Evolutionary conservation across 768 basidiomycete genomes (phyloP), one percentile per base, ranked within the genome.

Genomic region (Rhodocollybia butyracea): DNA sequence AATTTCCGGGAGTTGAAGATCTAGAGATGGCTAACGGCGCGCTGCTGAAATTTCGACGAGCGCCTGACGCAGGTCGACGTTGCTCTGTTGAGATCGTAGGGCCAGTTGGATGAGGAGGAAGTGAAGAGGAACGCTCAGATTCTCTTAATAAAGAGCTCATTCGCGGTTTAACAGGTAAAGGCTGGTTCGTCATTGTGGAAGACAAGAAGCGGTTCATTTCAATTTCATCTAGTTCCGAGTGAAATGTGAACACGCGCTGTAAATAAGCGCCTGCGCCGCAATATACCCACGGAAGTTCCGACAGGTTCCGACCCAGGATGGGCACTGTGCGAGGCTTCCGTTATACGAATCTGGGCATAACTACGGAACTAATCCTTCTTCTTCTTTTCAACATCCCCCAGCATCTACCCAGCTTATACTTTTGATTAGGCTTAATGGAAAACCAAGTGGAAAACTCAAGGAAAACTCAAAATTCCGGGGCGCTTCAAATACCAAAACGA

Each of bases 401-500:
- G 64, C 59, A 75, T 72, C 72, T 98, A 78, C 0, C 96, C 96
- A 32, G 95, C 92, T 68, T 86, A 85, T 57, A 98, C 84, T 88
- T 90, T 69, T 94, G 81, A 2, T 94, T 92, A 2, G 86, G 79
- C 58, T 83, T 74, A 15, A 94, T 81, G 0, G 74, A 68, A 63
- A n/a, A n/a, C n/a, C n/a, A n/a, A n/a, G n/a, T n/a, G n/a, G n/a
- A n/a, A n/a, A n/a, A n/a, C n/a, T n/a, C n/a, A n/a, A n/a, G n/a
- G n/a, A n/a, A n/a, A 96, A 97, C 68, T 84, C 80, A 66, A 95
- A 99, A 32, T 84, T 73, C 51, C 77, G 73, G 0, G 97, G 96
- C 0, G 95, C 97, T 72, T 99, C 97, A 64, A 98, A 97, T 1
- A 98, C 92, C 45, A 98, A 79, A 19, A 99, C 96, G 64, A 98